These are phyloP conservation scores for Chlorencoelia australis DNA, from an alignment of 2,329 filamentous ascomycete genomes.

Conservation along the genomic window DNA sequence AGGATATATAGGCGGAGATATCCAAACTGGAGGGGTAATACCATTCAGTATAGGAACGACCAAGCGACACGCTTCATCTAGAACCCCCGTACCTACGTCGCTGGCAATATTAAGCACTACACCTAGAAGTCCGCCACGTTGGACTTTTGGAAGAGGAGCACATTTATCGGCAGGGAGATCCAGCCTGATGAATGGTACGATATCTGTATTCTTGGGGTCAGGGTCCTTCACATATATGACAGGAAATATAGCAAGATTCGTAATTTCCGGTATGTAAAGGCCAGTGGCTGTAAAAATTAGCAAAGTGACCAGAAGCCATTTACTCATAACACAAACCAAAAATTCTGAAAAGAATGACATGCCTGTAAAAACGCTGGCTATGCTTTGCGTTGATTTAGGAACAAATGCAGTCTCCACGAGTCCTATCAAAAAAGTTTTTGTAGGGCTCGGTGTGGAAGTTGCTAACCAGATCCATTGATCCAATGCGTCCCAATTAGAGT, in stretches of 20 bases:
- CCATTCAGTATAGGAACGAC: not conserved
- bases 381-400: too few species aligned
- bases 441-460: too few species aligned
- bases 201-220: not conserved
- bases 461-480: too few species aligned
- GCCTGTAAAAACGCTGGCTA: too few species aligned
- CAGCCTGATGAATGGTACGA: conserved; percentile 1
- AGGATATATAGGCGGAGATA: conserved; percentile 1
- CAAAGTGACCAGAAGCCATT: too few species aligned
- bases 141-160: conserved; percentile 1
- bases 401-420: too few species aligned
- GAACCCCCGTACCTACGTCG: not conserved
- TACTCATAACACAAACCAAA: too few species aligned
- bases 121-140: conserved; percentile 1
- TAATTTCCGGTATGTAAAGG: conserved; percentile 2
- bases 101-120: conserved; percentile 1
- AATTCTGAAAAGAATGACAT: too few species aligned
- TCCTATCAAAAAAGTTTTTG: too few species aligned
- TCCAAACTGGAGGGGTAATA: not conserved
- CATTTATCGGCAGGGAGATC: conserved; percentile 2
- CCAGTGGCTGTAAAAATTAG: conserved; percentile 1
- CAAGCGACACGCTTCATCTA: conserved; percentile 2
- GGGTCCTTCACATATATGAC: conserved; percentile 1
- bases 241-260: conserved; percentile 1
- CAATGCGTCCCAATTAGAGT: too few species aligned